Percentiles rank a stretch among this genome's conserved stretches.
These are phyloP conservation scores for Calocera viscosa DNA, from an alignment of 768 basidiomycete species.

Conservation along the genomic window DNA sequence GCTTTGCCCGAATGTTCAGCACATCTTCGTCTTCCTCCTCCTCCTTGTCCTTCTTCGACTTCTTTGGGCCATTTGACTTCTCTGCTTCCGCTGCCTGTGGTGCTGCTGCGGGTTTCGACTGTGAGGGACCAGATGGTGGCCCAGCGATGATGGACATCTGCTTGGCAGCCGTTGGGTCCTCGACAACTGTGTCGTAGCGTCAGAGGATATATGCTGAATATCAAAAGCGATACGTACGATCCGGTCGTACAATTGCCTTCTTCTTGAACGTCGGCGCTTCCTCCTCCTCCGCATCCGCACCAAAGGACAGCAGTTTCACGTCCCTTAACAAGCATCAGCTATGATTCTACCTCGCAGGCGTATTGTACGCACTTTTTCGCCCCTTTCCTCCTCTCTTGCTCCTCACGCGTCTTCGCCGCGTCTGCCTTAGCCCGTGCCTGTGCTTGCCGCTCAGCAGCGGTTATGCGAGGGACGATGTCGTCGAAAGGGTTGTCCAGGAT, in stretches of 20 bases:
- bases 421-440: conserved; percentile 73
- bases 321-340: conserved; percentile 41
- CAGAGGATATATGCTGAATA: conserved; percentile 10
- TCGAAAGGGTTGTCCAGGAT: conserved; percentile 90
- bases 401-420: conserved; percentile 66
- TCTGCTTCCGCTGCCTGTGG: conserved; percentile 30
- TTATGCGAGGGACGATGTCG: conserved; percentile 92
- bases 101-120: conserved; percentile 18
- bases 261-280: conserved; percentile 50
- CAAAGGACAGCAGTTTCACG: conserved; percentile 80
- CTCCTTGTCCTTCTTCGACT: conserved; percentile 13
- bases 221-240: conserved; percentile 42
- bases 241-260: conserved; percentile 71
- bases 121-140: conserved; percentile 16
- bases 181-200: conserved; percentile 25
- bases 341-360: neutral
- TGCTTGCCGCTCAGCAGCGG: conserved; percentile 75
- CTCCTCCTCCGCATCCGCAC: conserved; percentile 45
- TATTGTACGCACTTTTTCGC: conserved; percentile 66
- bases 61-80: neutral
- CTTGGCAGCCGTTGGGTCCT: conserved; percentile 20
- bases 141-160: conserved; percentile 11
- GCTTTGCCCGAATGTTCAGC: conserved; percentile 59
- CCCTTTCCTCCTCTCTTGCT: conserved; percentile 52
- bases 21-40: conserved; percentile 37